Percentiles rank a stretch among this genome's conserved stretches.
phyloP scores from a whole-genome alignment of 2,329 filamentous ascomycete species.

The Paracorniculantispora psalliotae region DNA sequence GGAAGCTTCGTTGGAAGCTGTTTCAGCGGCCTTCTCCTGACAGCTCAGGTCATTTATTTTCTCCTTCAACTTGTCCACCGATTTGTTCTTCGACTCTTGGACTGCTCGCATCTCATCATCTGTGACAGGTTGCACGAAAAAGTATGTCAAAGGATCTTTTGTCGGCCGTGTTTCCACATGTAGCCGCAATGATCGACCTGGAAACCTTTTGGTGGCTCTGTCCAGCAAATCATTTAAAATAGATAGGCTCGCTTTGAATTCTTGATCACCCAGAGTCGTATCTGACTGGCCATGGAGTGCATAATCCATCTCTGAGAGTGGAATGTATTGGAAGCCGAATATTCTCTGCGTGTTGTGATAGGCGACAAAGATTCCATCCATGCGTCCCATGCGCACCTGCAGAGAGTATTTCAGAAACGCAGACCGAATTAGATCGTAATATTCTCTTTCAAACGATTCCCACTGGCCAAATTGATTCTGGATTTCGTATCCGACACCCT shows the following conservation, averaged over 20 bases:
- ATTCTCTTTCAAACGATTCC: slow-evolving; percentile 93
- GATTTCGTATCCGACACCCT: slow-evolving; percentile 84
- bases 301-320: slow-evolving; percentile 80
- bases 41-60: slow-evolving; percentile 49
- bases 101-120: slow-evolving; percentile 66
- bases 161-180: slow-evolving; percentile 72
- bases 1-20: slow-evolving; percentile 11
- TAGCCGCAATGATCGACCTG: slow-evolving; percentile 69
- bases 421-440: slow-evolving; percentile 91
- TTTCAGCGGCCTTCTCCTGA: slow-evolving; percentile 24
- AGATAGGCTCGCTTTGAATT: slow-evolving; percentile 77
- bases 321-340: slow-evolving; percentile 95
- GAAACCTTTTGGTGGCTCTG: slow-evolving; percentile 68
- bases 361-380: slow-evolving; percentile 98
- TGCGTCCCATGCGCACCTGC: slow-evolving; percentile 92
- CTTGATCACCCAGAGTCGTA: slow-evolving; percentile 65
- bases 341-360: slow-evolving; percentile 94
- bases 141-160: slow-evolving; percentile 67
- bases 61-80: slow-evolving; percentile 65
- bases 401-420: slow-evolving; percentile 96
- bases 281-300: slow-evolving; percentile 76
- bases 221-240: slow-evolving; percentile 77
- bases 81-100: slow-evolving; percentile 62
- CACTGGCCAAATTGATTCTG: slow-evolving; percentile 68
- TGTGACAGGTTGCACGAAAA: slow-evolving; percentile 82